Evolutionary conservation across 768 basidiomycete species (phyloP).

Genomic region (Baorangia bicolor): DNA sequence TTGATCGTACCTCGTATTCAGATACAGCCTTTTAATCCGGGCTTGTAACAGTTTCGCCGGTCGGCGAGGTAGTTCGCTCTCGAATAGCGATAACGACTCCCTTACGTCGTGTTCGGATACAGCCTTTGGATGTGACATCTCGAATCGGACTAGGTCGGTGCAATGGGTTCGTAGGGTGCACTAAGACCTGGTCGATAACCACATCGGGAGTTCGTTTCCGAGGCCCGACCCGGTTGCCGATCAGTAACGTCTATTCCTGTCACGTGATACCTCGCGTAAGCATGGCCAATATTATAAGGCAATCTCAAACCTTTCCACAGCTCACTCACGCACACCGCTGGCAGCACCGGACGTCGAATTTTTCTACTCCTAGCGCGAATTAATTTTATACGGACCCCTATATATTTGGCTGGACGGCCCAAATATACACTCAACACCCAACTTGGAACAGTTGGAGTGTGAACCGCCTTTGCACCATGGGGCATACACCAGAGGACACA

Average conservation of each 20-base stretch:
- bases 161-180: neutral
- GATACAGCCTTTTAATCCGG: neutral
- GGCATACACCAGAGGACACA: neutral
- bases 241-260: neutral
- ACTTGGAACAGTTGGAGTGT: neutral
- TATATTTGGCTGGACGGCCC: no score
- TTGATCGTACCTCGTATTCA: neutral
- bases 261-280: neutral
- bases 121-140: neutral
- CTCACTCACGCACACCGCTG: no score
- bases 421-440: no score
- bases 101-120: neutral
- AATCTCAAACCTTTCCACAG: no score
- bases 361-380: no score
- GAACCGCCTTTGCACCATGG: neutral
- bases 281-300: no score
- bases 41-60: no score
- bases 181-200: constrained; percentile 1
- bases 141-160: constrained; percentile 3
- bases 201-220: neutral
- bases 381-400: no score
- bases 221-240: neutral
- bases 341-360: no score
- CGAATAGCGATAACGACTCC: no score
- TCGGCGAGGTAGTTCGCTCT: no score